phyloP scores from a whole-genome alignment of 2,329 filamentous ascomycete species.

The Aureobasidium uvarum region DNA sequence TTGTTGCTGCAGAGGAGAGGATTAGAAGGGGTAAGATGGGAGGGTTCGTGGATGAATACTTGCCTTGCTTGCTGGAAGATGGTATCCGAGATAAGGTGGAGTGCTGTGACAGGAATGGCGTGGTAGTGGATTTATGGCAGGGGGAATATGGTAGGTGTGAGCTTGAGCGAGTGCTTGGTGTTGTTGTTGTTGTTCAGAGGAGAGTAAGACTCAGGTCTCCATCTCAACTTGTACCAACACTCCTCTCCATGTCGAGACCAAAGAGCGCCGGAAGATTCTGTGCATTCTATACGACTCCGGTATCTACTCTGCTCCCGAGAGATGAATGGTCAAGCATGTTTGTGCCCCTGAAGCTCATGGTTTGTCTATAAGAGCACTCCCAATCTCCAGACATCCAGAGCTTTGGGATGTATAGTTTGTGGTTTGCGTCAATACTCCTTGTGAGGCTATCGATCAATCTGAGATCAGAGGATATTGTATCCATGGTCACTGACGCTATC shows the following conservation, averaged over 20 bases:
- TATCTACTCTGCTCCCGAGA: neutral
- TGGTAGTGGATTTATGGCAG: neutral
- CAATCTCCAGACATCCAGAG: neutral
- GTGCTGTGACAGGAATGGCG: neutral
- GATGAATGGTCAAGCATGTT: neutral
- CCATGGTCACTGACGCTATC: neutral
- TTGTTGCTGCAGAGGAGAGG: neutral
- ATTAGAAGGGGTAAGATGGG: neutral
- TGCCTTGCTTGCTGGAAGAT: neutral
- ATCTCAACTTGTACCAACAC: neutral
- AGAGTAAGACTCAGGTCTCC: neutral
- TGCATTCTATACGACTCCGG: neutral
- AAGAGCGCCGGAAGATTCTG: neutral
- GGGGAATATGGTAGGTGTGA: neutral
- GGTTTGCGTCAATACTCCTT: neutral
- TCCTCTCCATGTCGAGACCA: neutral
- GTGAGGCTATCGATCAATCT: neutral
- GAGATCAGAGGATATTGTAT: neutral
- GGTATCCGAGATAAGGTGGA: neutral
- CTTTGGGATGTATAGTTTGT: neutral
- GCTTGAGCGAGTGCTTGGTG: neutral
- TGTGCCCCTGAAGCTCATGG: neutral
- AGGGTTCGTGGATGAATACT: neutral
- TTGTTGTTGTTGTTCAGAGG: neutral
- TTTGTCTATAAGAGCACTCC: neutral